phyloP scores from a whole-genome alignment of 768 basidiomycete genomes.

The Suillus weaverae region DNA sequence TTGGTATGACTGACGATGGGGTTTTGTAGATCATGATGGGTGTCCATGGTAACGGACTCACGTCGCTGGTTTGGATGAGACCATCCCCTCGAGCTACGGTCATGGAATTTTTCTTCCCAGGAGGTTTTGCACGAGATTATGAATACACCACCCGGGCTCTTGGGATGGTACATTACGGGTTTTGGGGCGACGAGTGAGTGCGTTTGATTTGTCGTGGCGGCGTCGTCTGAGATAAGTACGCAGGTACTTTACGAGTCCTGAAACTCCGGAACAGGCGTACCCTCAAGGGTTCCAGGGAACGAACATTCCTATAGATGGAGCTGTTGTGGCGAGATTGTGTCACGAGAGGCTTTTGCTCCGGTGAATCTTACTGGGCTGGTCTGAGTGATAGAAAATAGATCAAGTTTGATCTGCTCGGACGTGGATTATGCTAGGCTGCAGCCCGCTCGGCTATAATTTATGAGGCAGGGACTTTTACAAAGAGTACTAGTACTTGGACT shows the following conservation, averaged over 20 bases:
- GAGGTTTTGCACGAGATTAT: conserved; percentile 85
- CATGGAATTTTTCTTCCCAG: conserved; percentile 88
- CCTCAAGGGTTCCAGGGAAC: conserved; percentile 91
- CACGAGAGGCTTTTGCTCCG: conserved; percentile 45
- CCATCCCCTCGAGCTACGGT: conserved; percentile 80
- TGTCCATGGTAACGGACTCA: conserved; percentile 90
- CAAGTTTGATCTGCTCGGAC: neutral
- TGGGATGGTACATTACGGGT: conserved; percentile 81
- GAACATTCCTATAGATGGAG: conserved; percentile 79
- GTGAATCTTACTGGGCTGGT: neutral
- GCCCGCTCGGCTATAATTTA: neutral
- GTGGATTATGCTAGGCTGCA: neutral
- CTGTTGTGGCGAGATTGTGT: conserved; percentile 60
- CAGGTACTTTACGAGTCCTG: conserved; percentile 75
- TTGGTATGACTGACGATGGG: conserved; percentile 3
- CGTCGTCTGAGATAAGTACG: neutral
- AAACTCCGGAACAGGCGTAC: conserved; percentile 65
- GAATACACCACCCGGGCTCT: conserved; percentile 78
- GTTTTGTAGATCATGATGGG: conserved; percentile 85
- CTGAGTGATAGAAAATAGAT: neutral
- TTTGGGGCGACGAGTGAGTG: conserved; percentile 74
- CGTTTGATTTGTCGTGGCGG: neutral
- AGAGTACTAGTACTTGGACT: neutral
- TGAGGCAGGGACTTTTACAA: neutral
- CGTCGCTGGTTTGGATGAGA: conserved; percentile 90